A percentile compares a stretch with the other conserved stretches of the same genome.
Evolutionary conservation across 1,284 basidiomycete species (phyloP).

Genomic region (Fistulina hepatica): DNA sequence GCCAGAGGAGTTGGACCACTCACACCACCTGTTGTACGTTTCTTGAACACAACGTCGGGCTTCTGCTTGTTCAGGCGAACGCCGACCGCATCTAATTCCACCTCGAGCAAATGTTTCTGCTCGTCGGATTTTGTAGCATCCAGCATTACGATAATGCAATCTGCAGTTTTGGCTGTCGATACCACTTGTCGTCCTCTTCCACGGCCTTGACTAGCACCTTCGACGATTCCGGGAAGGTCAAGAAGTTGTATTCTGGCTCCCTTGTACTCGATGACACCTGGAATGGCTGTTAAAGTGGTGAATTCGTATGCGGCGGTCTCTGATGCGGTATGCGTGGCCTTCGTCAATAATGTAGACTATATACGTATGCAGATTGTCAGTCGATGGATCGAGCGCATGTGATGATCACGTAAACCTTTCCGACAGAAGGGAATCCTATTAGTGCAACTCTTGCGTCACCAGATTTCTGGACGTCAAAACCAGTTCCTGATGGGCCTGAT

Average conservation of each 20-base stretch:
- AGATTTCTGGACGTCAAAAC: conserved; percentile 91
- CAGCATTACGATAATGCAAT: conserved; percentile 90
- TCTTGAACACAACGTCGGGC: conserved; percentile 82
- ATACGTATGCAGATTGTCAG: conserved; percentile 10
- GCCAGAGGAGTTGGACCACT: conserved; percentile 22
- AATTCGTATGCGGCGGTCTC: conserved; percentile 93
- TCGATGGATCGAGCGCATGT: neutral
- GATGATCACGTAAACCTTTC: conserved; percentile 50
- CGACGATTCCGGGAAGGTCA: conserved; percentile 96
- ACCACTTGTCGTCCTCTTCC: conserved; percentile 96
- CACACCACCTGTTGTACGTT: conserved; percentile 86
- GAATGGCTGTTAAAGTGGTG: conserved; percentile 91
- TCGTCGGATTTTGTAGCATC: conserved; percentile 96
- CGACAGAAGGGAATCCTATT: conserved; percentile 92
- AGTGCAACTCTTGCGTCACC: conserved; percentile 90
- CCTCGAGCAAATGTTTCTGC: conserved; percentile 78
- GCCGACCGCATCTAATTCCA: conserved; percentile 92
- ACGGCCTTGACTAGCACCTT: conserved; percentile 71
- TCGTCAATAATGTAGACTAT: conserved; percentile 87
- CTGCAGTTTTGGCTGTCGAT: conserved; percentile 90
- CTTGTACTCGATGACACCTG: conserved; percentile 89
- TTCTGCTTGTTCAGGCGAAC: conserved; percentile 85
- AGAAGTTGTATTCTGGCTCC: conserved; percentile 89
- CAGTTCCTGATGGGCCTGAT: conserved; percentile 73
- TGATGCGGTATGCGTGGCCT: conserved; percentile 85